Base-by-base conservation (phyloP, 768 basidiomycete genomes). In the Russula earlei region DNA sequence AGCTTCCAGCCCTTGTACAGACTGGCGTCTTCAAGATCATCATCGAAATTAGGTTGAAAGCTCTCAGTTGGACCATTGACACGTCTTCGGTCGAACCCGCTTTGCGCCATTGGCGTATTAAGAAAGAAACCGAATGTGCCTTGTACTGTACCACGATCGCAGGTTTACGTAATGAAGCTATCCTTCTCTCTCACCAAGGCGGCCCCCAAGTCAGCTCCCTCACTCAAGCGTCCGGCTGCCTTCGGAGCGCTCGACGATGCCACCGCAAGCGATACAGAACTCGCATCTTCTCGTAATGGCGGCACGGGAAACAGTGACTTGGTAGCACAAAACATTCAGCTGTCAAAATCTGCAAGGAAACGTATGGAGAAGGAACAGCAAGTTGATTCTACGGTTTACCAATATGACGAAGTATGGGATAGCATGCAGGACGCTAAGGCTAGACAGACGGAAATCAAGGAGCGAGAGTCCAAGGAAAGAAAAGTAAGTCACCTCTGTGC, bases 391-490 rank as follows among this genome's bases (percentile, higher is more conserved):
- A 85, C 84, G 0, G 88, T 94, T 4, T 98, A 87, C 68, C 83
- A 94, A 69, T 99, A 99, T 65, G 96, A 99, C 67, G 93, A 91
- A 70, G 83, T 98, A 4, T 98, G 85, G 80, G 96, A 99, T 65
- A 82, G 79, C 62, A 97, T 99, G 85, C 93, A 98, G 70, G 81
- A 86, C 61, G 86, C 83, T 0, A 90, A 93, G 70, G 72, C 73
- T 60, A 72, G 71, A 38, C 86, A 86, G 66, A 89, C 91, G 65
- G 79, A 80, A 62, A 76, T 73, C 2, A 91, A 91, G 70, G 90
- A 93, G 63, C 71, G 72, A 12, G 92, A 93, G 62, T 65, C 81
- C 3, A 81, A 80, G 57, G 84, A 84, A 62, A 77, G 91, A 57
- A 92, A 94, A 74, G 92, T 86, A 79, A 68, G 19, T 44, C 11